Base-by-base conservation (phyloP, 352 stramenopile genomes). In the Globisporangium cystogenes region DNA sequence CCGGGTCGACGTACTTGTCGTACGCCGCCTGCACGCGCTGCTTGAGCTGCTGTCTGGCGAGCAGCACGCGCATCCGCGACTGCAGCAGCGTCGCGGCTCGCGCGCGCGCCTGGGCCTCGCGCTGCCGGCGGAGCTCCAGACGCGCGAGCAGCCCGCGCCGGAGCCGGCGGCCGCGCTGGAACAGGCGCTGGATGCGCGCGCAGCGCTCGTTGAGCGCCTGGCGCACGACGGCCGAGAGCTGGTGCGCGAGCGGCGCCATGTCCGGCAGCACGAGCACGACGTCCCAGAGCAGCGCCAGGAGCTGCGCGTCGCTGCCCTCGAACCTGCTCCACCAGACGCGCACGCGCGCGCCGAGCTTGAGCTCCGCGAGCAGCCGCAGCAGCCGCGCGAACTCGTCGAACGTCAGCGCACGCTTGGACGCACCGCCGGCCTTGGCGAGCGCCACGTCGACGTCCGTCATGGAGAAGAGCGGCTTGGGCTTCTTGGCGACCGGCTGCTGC, bases 1-100 rank as follows among this genome's bases (percentile, higher is more conserved):
- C 69, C 6, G 75, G 68, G 52, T 92, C 79, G 20, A 89, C 51
- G 57, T 83, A 88, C 49, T 92, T 92, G 15, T 86, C 70, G 56
- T 90, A 92, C 23, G 62, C 59, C 23, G 65, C 50, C 39, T 78
- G 69, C 5, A 87, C 65, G 8, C 55, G 54, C 16, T 42, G 33
- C 0, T 64, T 59, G n/a, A 72, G 41, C 50, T 67, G 52, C 15
- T 62, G 55, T 23, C 57, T 68, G 12, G 76, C 72, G 4, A 87
- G 46, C 4, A 76, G 37, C 3, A 50, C 56, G 18, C 74, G 70
- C 48, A 53, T 42, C 16, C 56, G 53, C 0, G 63, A 53, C 54
- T 87, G 79, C 1, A 87, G 43, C 7, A 55, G 46, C 1, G 74
- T 55, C 2, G 71, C 63, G 11, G 68, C 71, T 15, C 48, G 48